These are phyloP conservation scores for Kokia cookei DNA, from an alignment of 441 rosid genomes.

Conservation along the genomic window DNA sequence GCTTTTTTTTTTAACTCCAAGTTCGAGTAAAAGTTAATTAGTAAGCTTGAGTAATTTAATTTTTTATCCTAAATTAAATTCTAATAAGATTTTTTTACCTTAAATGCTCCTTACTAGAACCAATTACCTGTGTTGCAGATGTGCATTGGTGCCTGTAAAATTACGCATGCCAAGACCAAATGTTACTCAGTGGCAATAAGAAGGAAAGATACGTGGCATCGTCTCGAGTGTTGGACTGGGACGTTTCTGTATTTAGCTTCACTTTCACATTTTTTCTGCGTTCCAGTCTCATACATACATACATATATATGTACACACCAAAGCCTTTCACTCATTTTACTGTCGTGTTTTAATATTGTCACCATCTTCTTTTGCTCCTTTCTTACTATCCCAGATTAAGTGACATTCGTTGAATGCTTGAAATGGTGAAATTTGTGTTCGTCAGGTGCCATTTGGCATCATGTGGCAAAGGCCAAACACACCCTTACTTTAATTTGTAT, in stretches of 20 bases:
- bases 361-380: not conserved
- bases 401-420: not conserved
- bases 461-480: not conserved
- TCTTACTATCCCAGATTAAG: not conserved
- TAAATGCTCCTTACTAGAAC: no score
- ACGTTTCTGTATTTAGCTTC: not conserved
- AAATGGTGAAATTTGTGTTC: not conserved
- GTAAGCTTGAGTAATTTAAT: not conserved
- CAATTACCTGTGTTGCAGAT: not conserved
- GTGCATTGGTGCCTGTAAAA: not conserved
- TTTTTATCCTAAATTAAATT: not conserved
- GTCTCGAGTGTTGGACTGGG: not conserved
- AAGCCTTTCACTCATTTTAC: not conserved
- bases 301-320: not conserved
- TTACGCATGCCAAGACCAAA: slow-evolving; percentile 11
- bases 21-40: not conserved
- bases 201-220: not conserved
- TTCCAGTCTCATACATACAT: not conserved
- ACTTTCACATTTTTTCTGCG: not conserved
- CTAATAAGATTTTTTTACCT: not conserved
- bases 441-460: not conserved
- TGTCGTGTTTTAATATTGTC: not conserved
- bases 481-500: not conserved
- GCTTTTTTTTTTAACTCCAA: not conserved
- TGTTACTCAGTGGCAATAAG: not conserved